Evolutionary conservation across 257 asterid genomes (phyloP).

Genomic region (Nicotiana attenuata): DNA sequence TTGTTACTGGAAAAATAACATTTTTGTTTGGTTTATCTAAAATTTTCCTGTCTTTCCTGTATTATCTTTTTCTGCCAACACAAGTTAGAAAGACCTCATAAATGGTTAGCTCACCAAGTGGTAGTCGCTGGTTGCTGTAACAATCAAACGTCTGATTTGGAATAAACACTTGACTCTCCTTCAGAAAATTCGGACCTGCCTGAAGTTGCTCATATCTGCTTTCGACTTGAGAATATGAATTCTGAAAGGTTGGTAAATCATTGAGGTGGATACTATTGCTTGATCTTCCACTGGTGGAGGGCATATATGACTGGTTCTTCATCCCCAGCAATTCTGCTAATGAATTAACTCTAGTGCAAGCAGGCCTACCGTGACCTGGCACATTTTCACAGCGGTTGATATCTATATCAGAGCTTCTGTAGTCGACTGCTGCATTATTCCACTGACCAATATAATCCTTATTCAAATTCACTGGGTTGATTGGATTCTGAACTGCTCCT

Average conservation of each 20-base stretch:
- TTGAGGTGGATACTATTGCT: constrained; percentile 4
- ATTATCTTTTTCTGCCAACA: background rate
- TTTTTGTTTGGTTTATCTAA: background rate
- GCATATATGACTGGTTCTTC: constrained; percentile 16
- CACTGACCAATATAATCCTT: background rate
- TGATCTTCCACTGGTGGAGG: constrained; percentile 14
- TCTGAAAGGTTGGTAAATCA: constrained; percentile 12
- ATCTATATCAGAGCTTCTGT: constrained; percentile 16
- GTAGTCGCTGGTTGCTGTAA: constrained; percentile 31
- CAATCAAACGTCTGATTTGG: constrained; percentile 19
- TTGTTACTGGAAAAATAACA: background rate
- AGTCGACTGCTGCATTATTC: constrained; percentile 5
- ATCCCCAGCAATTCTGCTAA: constrained; percentile 35
- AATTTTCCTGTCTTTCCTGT: background rate
- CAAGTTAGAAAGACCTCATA: background rate
- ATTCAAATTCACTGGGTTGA: constrained; percentile 6
- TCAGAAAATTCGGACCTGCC: constrained; percentile 15
- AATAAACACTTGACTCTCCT: constrained; percentile 21
- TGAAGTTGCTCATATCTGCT: constrained; percentile 17
- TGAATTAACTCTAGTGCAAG: constrained; percentile 23
- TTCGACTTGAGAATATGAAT: constrained; percentile 32
- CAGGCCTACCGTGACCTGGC: constrained; percentile 19
- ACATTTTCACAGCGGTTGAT: constrained; percentile 19
- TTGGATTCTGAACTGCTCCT: constrained; percentile 4
- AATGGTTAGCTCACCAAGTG: constrained; percentile 40